Base-by-base conservation (phyloP, 2,329 filamentous ascomycete species). In the Penicillium glabrum region DNA sequence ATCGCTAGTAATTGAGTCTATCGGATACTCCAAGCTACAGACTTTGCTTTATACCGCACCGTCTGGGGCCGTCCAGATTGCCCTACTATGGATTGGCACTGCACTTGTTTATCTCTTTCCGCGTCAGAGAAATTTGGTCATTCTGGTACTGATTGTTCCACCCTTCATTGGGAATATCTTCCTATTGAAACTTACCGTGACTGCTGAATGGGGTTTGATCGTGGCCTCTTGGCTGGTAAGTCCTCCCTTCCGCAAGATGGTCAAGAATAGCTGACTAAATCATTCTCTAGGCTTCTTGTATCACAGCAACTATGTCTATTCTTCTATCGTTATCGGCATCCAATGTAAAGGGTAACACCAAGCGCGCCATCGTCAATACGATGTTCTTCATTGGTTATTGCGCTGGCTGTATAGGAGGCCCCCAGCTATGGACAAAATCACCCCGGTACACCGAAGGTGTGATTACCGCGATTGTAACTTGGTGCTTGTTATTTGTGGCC, bases 351-450 rank as follows among this genome's bases (percentile, higher is more conserved):
- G 80, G 81, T 0, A 82, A 82, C 63, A 82, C 80, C 1, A 83
- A 82, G 61, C 75, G 77, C 3, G 70, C 79, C 9, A 69, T 78
- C 3, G 75, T 80, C 27, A 80, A 77, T 50, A 73, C 76, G 5
- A 72, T 81, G 64, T 82, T 81, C 65, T 82, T 82, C 66, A 78
- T 82, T 26, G 79, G 77, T 0, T 82, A 82, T 61, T 79, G 76
- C 44, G 75, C 72, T 5, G 79, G 77, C 1, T 78, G 77, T 61
- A 80, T 81, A 51, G 78, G 70, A 0, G 68, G 69, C 1, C 80
- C 80, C n/a, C 79, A 83, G 63, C 70, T 81, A 1, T 82, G 80
- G 79, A 59, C 61, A 5, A 61, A 75, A 24, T 69, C 67, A 47
- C 77, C 79, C 11, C 67, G 77, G 13, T 82, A 81, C 59, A 73